A percentile compares a stretch with the other conserved stretches of the same genome.
These are phyloP conservation scores for Hypsizygus marmoreus DNA, from an alignment of 768 basidiomycete genomes.

Conservation along the genomic window DNA sequence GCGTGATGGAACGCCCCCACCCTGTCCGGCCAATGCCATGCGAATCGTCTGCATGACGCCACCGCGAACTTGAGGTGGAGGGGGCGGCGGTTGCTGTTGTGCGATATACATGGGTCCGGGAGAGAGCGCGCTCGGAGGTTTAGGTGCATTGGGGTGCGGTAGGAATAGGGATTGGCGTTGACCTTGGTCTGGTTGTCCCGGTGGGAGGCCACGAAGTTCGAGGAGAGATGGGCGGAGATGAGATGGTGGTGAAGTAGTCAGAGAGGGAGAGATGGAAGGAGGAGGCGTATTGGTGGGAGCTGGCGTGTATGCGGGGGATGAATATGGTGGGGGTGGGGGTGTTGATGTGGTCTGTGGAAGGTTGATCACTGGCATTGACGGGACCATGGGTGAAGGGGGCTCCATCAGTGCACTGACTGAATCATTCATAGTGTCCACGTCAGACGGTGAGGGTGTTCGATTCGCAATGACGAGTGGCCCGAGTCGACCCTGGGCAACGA, in stretches of 20 bases:
- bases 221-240: conserved; percentile 32
- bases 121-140: conserved; percentile 35
- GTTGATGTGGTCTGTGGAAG: background rate
- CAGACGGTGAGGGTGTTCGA: conserved; percentile 28
- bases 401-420: background rate
- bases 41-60: conserved; percentile 26
- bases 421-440: conserved; percentile 6
- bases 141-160: conserved; percentile 50
- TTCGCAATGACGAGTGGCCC: conserved; percentile 23
- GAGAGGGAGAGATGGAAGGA: conserved; percentile 11
- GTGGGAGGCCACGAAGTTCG: conserved; percentile 30
- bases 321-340: background rate
- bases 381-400: conserved; percentile 16
- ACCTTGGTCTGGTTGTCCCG: conserved; percentile 29
- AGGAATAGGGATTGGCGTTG: conserved; percentile 42
- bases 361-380: conserved; percentile 13
- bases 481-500: conserved; percentile 6
- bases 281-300: conserved; percentile 6
- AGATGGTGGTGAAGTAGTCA: conserved; percentile 12
- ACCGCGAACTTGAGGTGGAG: conserved; percentile 8
- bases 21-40: conserved; percentile 26
- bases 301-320: conserved; percentile 6
- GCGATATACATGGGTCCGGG: conserved; percentile 62
- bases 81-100: conserved; percentile 17
- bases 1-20: conserved; percentile 2